Evolutionary conservation across 2,329 filamentous ascomycete genomes (phyloP), one percentile per base, ranked within the genome.

Genomic region (Verticillium zaregamsianum): DNA sequence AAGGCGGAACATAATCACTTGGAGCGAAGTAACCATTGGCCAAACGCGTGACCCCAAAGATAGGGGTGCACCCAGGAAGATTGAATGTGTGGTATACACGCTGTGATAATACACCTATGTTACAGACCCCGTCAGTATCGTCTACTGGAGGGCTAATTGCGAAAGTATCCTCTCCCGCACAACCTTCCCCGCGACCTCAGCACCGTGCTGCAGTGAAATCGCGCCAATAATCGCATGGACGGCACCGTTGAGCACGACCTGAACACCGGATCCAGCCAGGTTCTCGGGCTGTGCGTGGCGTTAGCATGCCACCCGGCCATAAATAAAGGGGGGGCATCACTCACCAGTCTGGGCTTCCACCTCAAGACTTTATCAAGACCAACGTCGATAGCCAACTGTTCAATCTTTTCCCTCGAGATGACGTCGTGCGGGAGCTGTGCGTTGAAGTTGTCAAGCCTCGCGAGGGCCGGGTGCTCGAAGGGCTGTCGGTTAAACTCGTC

Each of bases 151-250:
- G 17, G 58, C 59, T 58, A 81, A 49, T 63, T 69, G 74, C 66
- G 75, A 79, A 70, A 97, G 76, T 74, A 97, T 89, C 75, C 88
- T 87, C 68, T 97, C 90, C 71, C 87, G 86, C 56, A 91, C 87
- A 59, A 96, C 77, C 73, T 86, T 83, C 66, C 88, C 89, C 62
- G 94, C 93, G 61, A 90, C 85, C 55, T 89, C 87, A 40, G 90
- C 90, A 56, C 95, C 95, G 68, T 90, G 88, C 75, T 97, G 92
- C 70, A 99, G 79, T n/a, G 92, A 89, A 59, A 99, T 77, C 12
- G 95, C 95, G 25, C 95, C 95, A 55, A 98, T 79, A 61, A 99
- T 90, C 55, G 93, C 92, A 73, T 93, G 92, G 61, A 99, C 70
- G 3, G 92, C 86, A 64, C 92, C 88, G 57, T 90, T 86, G 61